Conservation (phyloP, 2,329 filamentous ascomycete genomes). For the Aspergillus neoniger region DNA sequence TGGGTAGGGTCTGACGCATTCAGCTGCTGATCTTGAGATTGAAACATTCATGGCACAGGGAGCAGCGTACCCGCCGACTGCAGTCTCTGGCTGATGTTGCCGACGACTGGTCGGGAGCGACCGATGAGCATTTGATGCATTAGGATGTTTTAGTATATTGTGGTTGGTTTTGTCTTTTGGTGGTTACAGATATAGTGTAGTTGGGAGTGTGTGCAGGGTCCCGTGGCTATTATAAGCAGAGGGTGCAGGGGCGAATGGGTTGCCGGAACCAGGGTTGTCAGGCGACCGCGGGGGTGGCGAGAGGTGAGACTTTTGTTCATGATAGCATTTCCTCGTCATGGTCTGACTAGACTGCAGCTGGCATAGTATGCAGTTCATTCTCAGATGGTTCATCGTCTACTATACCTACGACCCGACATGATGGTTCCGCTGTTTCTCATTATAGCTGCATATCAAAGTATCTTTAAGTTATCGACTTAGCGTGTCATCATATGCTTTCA, state of each 20-base stretch:
- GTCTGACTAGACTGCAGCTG: too few relatives aligned
- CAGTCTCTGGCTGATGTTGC: slow-evolving; percentile 1
- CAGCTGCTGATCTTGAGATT: not conserved
- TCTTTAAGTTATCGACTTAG: too few relatives aligned
- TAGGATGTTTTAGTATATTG: too few relatives aligned
- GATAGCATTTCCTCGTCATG: not conserved
- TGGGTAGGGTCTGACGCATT: not conserved
- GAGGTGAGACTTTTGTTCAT: not conserved
- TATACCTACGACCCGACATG: too few relatives aligned
- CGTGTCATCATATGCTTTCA: too few relatives aligned
- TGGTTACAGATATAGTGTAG: too few relatives aligned
- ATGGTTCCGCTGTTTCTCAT: too few relatives aligned
- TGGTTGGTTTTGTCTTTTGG: not conserved
- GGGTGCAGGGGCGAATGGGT: not conserved
- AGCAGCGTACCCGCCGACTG: slow-evolving; percentile 3
- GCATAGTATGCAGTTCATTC: too few relatives aligned
- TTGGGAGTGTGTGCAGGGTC: not conserved
- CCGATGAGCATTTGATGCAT: slow-evolving; percentile 13
- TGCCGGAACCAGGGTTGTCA: not conserved
- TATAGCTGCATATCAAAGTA: too few relatives aligned
- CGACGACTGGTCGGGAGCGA: slow-evolving; percentile 8
- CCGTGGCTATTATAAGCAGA: not conserved
- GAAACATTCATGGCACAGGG: not conserved
- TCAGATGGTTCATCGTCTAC: too few relatives aligned
- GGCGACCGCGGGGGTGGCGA: not conserved